Percentiles rank a stretch among this genome's conserved stretches.
Evolutionary conservation across 306 rosid species (phyloP).

Genomic region (Vachellia collinsii): DNA sequence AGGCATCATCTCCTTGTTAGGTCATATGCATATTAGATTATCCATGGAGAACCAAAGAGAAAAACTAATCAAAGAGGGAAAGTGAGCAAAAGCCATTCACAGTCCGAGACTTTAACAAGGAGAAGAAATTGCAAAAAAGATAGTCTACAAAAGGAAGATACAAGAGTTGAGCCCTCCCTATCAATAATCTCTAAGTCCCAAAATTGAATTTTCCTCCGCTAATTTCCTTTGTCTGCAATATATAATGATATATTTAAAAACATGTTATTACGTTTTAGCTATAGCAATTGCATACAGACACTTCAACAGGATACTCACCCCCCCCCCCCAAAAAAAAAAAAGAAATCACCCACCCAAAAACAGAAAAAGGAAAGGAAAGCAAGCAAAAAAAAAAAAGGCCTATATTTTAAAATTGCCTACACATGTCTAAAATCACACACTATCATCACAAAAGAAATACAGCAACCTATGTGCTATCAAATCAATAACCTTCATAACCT

Average conservation of each 20-base stretch:
- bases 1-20: not conserved
- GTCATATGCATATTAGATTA: not conserved
- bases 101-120: no score
- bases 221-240: not conserved
- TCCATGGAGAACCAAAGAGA: not conserved
- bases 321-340: not conserved
- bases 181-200: not conserved
- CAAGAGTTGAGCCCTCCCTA: not conserved
- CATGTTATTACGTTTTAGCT: not conserved
- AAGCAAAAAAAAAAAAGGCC: no score
- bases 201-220: not conserved
- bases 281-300: not conserved
- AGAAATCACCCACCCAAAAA: not conserved
- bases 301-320: not conserved
- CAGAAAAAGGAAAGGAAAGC: not conserved
- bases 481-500: not conserved
- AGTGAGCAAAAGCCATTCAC: no score
- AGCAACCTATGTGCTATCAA: not conserved
- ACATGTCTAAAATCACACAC: not conserved
- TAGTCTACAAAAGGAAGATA: no score
- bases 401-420: no score
- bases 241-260: not conserved
- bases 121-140: no score
- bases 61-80: not conserved
- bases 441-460: not conserved